Evolutionary conservation across 1,284 basidiomycete species (phyloP).

Genomic region (Singerocomus rubriflavus): DNA sequence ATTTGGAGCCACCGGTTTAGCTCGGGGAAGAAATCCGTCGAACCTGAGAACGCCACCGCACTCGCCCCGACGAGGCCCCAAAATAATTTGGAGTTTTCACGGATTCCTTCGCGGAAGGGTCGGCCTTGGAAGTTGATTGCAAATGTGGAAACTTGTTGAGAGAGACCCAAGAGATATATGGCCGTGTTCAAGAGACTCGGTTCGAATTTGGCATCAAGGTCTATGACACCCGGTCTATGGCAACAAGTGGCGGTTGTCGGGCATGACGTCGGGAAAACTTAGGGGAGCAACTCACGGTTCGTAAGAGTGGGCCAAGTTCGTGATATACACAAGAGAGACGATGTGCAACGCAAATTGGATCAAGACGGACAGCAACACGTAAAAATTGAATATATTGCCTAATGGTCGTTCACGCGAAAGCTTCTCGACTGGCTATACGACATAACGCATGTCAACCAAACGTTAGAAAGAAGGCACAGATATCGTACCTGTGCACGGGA

Average conservation of each 20-base stretch:
- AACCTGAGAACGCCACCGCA: conserved; percentile 88
- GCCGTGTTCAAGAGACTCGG: conserved; percentile 91
- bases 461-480: not conserved
- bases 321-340: conserved; percentile 85
- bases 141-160: conserved; percentile 95
- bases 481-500: conserved; percentile 85
- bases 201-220: conserved; percentile 93
- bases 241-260: not conserved
- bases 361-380: conserved; percentile 87
- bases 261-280: not conserved
- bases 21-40: conserved; percentile 93
- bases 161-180: conserved; percentile 90
- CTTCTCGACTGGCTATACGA: conserved; percentile 79
- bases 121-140: conserved; percentile 97
- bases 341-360: conserved; percentile 93
- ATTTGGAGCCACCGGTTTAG: conserved; percentile 96
- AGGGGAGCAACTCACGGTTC: conserved; percentile 62
- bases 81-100: conserved; percentile 89
- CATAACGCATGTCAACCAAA: conserved; percentile 8
- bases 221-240: conserved; percentile 71
- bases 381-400: conserved; percentile 94
- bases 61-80: conserved; percentile 87
- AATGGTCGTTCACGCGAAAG: conserved; percentile 87
- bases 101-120: conserved; percentile 94
- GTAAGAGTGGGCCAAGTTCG: conserved; percentile 69